phyloP scores from a whole-genome alignment of 441 rosid genomes.

The Rhodomyrtus psidioides region DNA sequence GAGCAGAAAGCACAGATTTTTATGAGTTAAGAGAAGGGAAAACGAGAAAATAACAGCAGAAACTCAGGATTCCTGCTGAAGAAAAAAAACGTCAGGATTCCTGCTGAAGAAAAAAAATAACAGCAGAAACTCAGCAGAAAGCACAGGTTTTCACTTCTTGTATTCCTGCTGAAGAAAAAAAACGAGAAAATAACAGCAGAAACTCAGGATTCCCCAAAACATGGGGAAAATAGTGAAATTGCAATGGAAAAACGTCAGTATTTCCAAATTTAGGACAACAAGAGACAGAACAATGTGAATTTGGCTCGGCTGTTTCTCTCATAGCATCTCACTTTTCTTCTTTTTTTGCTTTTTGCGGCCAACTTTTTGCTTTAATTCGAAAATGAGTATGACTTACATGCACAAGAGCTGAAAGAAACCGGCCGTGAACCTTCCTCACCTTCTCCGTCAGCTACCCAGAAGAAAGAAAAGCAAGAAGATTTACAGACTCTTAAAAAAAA shows the following conservation, averaged over 20 bases:
- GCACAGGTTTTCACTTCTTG: background rate
- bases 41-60: no score
- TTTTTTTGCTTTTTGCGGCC: background rate
- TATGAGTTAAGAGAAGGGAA: background rate
- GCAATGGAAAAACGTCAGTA: background rate
- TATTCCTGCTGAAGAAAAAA: background rate
- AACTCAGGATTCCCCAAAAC: background rate
- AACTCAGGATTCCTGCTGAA: no score
- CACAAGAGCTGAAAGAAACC: background rate
- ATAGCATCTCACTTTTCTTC: background rate
- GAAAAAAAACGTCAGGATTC: no score
- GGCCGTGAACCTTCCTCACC: background rate
- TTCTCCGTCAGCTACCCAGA: background rate
- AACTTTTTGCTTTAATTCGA: background rate
- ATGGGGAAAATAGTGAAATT: background rate
- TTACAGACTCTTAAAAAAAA: background rate
- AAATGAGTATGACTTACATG: background rate
- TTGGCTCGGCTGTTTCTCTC: background rate
- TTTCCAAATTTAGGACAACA: background rate
- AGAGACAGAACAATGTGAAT: background rate
- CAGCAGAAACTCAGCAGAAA: no score
- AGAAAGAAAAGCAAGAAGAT: background rate
- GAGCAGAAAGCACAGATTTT: background rate
- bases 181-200: background rate
- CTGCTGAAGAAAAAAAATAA: no score